Conservation (phyloP, 306 rosid genomes). For the Quercus cerris region DNA sequence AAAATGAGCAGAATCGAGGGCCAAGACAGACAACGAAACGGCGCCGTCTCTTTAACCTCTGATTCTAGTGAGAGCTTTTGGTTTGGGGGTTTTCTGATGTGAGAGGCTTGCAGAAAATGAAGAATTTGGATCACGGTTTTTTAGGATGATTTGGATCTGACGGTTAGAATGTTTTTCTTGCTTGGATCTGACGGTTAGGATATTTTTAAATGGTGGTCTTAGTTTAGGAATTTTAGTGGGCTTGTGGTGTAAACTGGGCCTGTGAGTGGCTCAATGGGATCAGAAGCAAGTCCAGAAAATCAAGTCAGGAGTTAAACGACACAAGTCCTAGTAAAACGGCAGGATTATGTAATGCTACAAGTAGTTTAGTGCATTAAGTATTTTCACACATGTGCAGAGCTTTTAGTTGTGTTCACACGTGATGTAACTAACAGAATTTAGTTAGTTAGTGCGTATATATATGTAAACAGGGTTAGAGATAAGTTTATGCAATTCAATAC, state of each 20-base stretch:
- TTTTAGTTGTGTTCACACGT: no score
- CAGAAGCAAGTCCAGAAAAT: no score
- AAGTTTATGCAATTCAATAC: no score
- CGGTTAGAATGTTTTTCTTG: background rate
- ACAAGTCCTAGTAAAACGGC: no score
- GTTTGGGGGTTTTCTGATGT: background rate
- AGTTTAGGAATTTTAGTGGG: background rate
- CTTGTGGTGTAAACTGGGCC: background rate
- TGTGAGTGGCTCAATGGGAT: background rate
- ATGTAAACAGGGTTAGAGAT: no score
- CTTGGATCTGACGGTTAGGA: background rate
- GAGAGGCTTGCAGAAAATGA: background rate
- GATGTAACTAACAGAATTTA: no score
- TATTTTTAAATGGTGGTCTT: no score
- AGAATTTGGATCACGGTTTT: background rate
- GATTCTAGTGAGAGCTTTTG: background rate
- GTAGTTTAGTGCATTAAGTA: no score
- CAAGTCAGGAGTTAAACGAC: no score
- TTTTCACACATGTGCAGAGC: no score
- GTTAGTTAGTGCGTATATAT: no score
- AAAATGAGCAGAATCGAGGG: slow-evolving; percentile 51
- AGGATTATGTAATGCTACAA: no score
- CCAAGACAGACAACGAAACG: slow-evolving; percentile 76
- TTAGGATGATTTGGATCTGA: slow-evolving; percentile 3
- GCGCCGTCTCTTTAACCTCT: slow-evolving; percentile 74